Base-by-base conservation (phyloP, 2,329 filamentous ascomycete genomes). In the Scopulariopsis brevicaulis region DNA sequence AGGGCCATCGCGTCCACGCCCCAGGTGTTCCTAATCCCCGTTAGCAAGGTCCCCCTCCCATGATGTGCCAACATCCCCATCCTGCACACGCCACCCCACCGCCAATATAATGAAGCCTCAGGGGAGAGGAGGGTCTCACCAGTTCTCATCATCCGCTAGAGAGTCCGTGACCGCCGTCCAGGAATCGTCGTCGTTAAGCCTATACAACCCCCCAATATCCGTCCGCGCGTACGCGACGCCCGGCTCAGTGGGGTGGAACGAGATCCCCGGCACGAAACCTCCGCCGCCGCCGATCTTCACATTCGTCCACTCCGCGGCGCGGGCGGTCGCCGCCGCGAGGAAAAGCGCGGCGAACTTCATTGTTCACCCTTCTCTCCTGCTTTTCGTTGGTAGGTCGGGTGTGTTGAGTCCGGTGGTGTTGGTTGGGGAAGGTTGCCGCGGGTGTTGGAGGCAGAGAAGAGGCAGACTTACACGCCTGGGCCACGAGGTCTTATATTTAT, bases 181-280 rank as follows among this genome's bases (percentile, higher is more conserved):
- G 1, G 75, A 76, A 62, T 82, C 78, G 64, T 82, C 79, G 10
- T 32, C 46, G 62, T 82, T 82, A 24, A 82, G 70, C 59, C 74
- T 72, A 67, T 83, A 82, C 12, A 80, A 70, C 10, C 80, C 79
- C 20, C 80, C 80, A 60, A 83, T 82, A 60, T 83, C 80, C 2
- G 80, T 80, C 46, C 80, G 72, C 25, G 77, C 78, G 62, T 82
- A 83, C 2, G 78, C 78, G 7, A 82, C 66, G 5, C 78, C 79
- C 61, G 75, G 70, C 6, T 67, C 68, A 40, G 69, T 74, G 4
- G 77, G 77, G 62, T 83, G 80, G 68, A 82, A 83, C n/a, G 80
- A 72, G 56, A 83, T 79, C 24, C 79, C 74, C 4, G 78, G 74
- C 4, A 79, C 73, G 63, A 83, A 83, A 35, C 80, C 80, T 56